A percentile compares a stretch with the other conserved stretches of the same genome.
phyloP scores from a whole-genome alignment of 345 rosid genomes.

The Syzygium aromaticum region DNA sequence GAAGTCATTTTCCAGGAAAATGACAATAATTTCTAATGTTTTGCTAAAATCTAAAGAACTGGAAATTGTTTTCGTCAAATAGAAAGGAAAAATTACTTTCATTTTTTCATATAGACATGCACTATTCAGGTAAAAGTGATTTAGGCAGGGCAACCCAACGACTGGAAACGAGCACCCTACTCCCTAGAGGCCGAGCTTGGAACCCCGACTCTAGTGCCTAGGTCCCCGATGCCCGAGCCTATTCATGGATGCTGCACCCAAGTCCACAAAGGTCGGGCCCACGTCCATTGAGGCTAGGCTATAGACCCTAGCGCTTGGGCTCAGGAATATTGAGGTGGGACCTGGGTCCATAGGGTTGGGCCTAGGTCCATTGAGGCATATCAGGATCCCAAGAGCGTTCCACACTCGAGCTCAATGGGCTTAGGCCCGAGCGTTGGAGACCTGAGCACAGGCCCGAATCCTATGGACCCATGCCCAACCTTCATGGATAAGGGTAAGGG shows the following conservation, averaged over 20 bases:
- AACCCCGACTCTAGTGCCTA: accelerated
- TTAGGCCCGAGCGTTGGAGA: not conserved
- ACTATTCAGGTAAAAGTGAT: not conserved
- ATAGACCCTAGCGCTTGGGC: accelerated
- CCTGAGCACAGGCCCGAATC: not conserved
- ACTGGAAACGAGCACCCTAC: not conserved
- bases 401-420: not conserved
- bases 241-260: not conserved
- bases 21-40: not conserved
- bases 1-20: not conserved
- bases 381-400: not conserved
- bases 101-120: not conserved
- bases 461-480: no score
- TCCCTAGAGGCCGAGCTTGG: not conserved
- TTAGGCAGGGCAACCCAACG: not conserved
- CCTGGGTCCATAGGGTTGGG: not conserved
- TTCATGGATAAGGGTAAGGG: no score
- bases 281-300: not conserved
- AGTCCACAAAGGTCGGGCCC: not conserved
- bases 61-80: accelerated
- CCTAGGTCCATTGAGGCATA: not conserved
- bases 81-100: not conserved
- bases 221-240: no score
- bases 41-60: not conserved
- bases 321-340: not conserved